These are phyloP conservation scores for Obba rivulosa DNA, from an alignment of 768 basidiomycete genomes.

Conservation along the genomic window DNA sequence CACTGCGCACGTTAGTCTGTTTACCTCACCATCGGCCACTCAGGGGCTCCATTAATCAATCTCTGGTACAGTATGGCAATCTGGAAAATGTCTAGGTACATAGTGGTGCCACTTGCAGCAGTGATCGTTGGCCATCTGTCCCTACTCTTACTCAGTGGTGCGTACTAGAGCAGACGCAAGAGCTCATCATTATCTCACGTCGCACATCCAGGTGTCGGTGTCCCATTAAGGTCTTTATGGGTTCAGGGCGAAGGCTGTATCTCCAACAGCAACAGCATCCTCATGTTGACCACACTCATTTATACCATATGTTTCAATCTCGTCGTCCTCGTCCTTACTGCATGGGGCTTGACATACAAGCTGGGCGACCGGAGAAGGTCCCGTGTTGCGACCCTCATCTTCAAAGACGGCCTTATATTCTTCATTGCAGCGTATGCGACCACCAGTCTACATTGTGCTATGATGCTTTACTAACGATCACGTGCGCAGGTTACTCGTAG, in stretches of 20 bases:
- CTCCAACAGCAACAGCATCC: no score
- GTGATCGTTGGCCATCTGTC: slow-evolving; percentile 69
- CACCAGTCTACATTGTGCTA: neutral
- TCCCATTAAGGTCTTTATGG: no score
- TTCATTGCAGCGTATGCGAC: slow-evolving; percentile 65
- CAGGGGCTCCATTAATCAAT: neutral
- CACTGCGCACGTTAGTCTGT: slow-evolving; percentile 34
- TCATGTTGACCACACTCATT: no score
- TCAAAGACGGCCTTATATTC: slow-evolving; percentile 69
- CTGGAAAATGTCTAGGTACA: slow-evolving; percentile 53
- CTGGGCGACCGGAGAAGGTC: slow-evolving; percentile 16
- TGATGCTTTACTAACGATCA: slow-evolving; percentile 19
- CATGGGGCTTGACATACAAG: no score
- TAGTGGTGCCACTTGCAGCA: slow-evolving; percentile 43
- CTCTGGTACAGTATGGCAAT: slow-evolving; percentile 41
- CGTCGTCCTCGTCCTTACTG: no score
- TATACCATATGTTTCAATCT: no score
- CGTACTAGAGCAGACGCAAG: no score
- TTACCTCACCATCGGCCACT: no score
- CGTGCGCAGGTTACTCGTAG: slow-evolving; percentile 32
- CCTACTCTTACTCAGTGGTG: slow-evolving; percentile 54
- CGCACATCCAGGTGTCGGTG: no score
- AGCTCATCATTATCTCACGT: no score
- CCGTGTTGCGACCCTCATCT: slow-evolving; percentile 58
- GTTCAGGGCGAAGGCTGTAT: no score